Evolutionary conservation across 768 basidiomycete species (phyloP).

Genomic region (Peribolospora kevripleyi): DNA sequence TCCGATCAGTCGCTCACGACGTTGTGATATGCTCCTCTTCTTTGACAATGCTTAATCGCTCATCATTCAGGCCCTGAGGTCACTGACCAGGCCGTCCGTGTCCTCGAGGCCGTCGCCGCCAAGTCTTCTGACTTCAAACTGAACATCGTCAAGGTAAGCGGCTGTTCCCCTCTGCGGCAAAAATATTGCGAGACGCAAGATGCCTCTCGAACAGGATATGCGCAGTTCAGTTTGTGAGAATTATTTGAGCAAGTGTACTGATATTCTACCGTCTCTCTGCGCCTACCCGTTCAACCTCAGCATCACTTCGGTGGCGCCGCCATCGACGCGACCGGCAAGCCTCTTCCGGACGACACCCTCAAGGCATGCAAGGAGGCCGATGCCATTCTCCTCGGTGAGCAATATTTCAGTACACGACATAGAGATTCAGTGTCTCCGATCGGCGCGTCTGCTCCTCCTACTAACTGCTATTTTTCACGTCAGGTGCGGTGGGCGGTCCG

Average conservation of each 20-base stretch:
- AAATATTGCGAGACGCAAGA: no score
- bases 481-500: conserved; percentile 93
- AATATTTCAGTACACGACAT: background rate
- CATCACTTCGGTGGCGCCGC: conserved; percentile 78
- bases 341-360: conserved; percentile 61
- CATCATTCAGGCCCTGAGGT: conserved; percentile 57
- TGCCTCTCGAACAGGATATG: no score
- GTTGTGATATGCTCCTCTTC: background rate
- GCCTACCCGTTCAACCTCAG: conserved; percentile 3
- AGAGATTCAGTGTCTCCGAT: background rate
- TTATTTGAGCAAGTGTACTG: no score
- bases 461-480: background rate
- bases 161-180: no score
- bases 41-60: background rate
- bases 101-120: conserved; percentile 47
- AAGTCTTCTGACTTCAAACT: conserved; percentile 39
- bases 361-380: conserved; percentile 78
- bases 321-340: conserved; percentile 65
- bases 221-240: no score
- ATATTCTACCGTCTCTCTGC: no score
- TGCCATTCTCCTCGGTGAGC: conserved; percentile 73
- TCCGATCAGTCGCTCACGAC: conserved; percentile 8
- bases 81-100: conserved; percentile 53
- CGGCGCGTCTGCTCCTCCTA: background rate
- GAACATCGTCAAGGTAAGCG: conserved; percentile 28